Conservation (phyloP, 805 yeast genomes). For the Yarrowia phangngaensis region DNA sequence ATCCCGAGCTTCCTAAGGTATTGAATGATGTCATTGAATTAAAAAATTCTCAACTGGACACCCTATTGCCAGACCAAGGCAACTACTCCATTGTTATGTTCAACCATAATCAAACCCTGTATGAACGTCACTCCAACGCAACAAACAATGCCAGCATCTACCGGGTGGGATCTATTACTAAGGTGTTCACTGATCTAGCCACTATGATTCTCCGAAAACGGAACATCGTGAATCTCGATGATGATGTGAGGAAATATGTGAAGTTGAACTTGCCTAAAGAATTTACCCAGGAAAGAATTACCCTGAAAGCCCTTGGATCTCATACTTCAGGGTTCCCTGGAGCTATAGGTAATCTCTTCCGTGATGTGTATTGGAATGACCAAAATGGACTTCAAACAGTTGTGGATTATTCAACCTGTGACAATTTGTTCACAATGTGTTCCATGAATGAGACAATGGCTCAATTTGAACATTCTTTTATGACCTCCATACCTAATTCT, state of each 20-base stretch:
- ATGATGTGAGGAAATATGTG: constrained; percentile 2
- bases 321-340: constrained; percentile 23
- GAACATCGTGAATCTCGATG: constrained; percentile 2
- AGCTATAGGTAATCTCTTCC: background rate
- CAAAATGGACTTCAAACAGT: background rate
- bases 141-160: constrained; percentile 3
- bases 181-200: constrained; percentile 13
- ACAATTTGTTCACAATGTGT: constrained; percentile 1
- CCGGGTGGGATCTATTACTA: constrained; percentile 9
- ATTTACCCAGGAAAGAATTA: background rate
- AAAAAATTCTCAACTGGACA: too few species aligned
- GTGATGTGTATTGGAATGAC: background rate
- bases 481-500: constrained; percentile 10
- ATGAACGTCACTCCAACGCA: constrained; percentile 6
- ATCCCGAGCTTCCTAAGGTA: too few species aligned
- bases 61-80: too few species aligned
- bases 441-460: background rate
- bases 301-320: constrained; percentile 3
- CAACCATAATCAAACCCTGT: background rate
- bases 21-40: too few species aligned
- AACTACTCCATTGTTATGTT: constrained; percentile 19
- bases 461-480: constrained; percentile 1
- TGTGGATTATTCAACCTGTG: background rate
- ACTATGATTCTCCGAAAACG: background rate
- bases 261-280: background rate